Evolutionary conservation across 192 early-diverging fungal species (phyloP).

Genomic region (Pilobolus umbonatus): DNA sequence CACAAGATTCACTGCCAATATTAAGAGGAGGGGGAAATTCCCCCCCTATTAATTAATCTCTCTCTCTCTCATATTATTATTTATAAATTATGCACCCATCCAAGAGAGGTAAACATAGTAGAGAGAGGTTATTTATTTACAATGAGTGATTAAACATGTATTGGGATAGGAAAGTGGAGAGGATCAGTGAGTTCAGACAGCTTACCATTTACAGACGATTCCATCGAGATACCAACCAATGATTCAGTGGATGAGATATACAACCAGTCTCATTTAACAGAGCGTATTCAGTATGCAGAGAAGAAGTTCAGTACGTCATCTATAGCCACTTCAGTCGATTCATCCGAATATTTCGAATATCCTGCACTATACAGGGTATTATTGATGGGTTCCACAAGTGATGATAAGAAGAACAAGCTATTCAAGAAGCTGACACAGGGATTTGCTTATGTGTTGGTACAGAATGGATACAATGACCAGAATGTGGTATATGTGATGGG

Average conservation of each 20-base stretch:
- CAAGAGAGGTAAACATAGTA: too few species aligned
- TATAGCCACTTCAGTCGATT: background rate
- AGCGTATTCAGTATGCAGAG: background rate
- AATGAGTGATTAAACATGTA: too few species aligned
- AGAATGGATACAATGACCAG: background rate
- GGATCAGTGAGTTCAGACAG: too few species aligned
- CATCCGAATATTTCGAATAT: background rate
- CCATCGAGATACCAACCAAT: background rate
- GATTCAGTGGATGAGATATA: background rate
- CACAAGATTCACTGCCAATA: too few species aligned
- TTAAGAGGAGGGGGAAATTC: too few species aligned
- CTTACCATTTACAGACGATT: too few species aligned
- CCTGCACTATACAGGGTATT: conserved; percentile 23
- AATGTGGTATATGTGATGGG: background rate
- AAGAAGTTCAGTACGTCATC: background rate
- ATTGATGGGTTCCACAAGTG: conserved; percentile 22
- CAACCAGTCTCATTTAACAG: background rate
- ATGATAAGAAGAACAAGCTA: conserved; percentile 18
- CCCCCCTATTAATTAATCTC: too few species aligned
- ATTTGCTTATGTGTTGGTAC: conserved; percentile 11
- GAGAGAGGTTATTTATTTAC: too few species aligned
- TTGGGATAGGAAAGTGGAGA: too few species aligned
- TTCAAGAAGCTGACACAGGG: conserved; percentile 26
- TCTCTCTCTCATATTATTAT: too few species aligned
- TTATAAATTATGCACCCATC: too few species aligned